Evolutionary conservation across 768 basidiomycete genomes (phyloP), one percentile per base, ranked within the genome.

Genomic region (Lyophyllum decastes): DNA sequence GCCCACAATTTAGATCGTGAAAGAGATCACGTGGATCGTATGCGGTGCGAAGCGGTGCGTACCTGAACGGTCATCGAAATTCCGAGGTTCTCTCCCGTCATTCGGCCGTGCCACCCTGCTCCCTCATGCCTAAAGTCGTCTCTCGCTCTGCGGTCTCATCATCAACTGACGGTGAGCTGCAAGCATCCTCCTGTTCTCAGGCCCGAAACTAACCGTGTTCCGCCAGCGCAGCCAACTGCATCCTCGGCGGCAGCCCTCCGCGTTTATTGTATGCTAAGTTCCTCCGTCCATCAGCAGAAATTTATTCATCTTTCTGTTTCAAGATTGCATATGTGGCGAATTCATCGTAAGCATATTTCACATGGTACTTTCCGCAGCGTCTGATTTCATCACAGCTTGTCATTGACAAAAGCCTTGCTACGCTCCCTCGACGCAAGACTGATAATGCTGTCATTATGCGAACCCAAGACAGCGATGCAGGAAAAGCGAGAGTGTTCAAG

Each of bases 291-390:
- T 38, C 48, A 49, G 57, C 30, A 30, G 10, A 30, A 30, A 4
- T 57, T 58, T 53, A 16, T 17, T 45, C 44, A 52, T 46, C 52
- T 55, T 38, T 33, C 56, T 50, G 33, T 57, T 57, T 49, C 59
- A 68, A 92, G 90, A 93, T 70, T 94, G 91, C 67, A 86, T 94
- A 57, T 94, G 92, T 71, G 90, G 92, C 69, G 91, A 93, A 72
- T 92, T 92, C 65, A 86, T 92, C 67, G 90, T 90, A 71, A 65
- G 88, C 80, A 21, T 34, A 25, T 21, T 55, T 45, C 45, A 38
- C 35, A 9, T 22, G 19, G 21, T 16, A 4, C 33, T 16, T 16
- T 27, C 34, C 16, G 24, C 21, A 45, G 9, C 22, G 38, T 56
- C 16, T 43, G 45, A 62, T 46, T 58, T 34, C 35, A 51, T 58